These are phyloP conservation scores for Kuraishia capsulata DNA, from an alignment of 805 yeast genomes.

Conservation along the genomic window DNA sequence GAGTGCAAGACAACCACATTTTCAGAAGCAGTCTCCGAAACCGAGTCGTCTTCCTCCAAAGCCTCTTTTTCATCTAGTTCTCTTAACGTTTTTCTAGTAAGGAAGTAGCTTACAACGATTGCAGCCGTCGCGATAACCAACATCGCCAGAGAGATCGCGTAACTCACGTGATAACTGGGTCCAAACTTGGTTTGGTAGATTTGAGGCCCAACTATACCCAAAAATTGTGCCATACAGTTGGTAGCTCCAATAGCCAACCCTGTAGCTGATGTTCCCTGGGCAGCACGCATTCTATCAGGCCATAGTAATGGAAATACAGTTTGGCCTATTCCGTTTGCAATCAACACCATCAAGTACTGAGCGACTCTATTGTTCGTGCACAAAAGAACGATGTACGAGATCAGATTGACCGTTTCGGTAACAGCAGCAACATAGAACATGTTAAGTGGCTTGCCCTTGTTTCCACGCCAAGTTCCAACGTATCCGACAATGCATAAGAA, in stretches of 20 bases:
- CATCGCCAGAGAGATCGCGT: background rate
- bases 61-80: background rate
- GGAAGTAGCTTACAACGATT: background rate
- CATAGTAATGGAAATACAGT: slow-evolving; percentile 1
- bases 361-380: background rate
- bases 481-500: background rate
- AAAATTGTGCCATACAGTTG: background rate
- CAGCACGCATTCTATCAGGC: slow-evolving; percentile 3
- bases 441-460: background rate
- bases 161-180: background rate
- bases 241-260: slow-evolving; percentile 1
- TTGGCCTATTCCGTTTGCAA: background rate
- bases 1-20: no score
- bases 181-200: background rate
- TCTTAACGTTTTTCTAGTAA: background rate
- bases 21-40: no score
- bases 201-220: background rate
- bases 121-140: background rate
- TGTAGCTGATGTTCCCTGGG: background rate
- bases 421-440: background rate
- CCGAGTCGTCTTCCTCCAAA: no score
- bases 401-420: background rate
- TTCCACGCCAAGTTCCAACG: background rate
- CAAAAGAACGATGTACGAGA: slow-evolving; percentile 1
- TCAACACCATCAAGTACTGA: background rate